Percentiles rank a stretch among this genome's conserved stretches.
These are phyloP conservation scores for Gelatoporia subvermispora DNA, from an alignment of 768 basidiomycete genomes.

Conservation along the genomic window DNA sequence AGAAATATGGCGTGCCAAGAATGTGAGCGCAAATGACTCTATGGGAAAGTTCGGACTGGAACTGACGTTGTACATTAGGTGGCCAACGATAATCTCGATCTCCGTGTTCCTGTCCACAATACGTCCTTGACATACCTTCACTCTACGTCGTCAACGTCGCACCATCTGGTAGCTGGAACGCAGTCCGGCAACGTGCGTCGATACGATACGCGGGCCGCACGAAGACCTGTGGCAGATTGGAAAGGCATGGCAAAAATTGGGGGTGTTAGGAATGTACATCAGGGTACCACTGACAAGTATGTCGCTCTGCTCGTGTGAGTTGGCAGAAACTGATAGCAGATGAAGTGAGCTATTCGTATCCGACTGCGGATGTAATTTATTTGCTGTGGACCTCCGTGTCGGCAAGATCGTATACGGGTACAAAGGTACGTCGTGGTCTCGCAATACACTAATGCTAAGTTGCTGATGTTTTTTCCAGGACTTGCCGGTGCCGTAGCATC, in stretches of 20 bases:
- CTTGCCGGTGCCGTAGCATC: slow-evolving; percentile 68
- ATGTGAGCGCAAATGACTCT: slow-evolving; percentile 38
- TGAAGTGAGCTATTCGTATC: slow-evolving; percentile 64
- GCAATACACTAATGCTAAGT: too few relatives aligned
- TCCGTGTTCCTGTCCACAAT: slow-evolving; percentile 77
- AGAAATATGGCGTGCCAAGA: slow-evolving; percentile 83
- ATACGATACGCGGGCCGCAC: slow-evolving; percentile 72
- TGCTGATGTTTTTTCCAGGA: slow-evolving; percentile 33
- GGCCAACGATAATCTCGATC: slow-evolving; percentile 66
- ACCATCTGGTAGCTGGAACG: slow-evolving; percentile 67
- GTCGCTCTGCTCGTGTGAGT: slow-evolving; percentile 18
- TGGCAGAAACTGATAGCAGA: background rate
- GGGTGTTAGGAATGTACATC: slow-evolving; percentile 55
- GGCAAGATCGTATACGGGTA: slow-evolving; percentile 63
- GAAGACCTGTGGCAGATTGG: slow-evolving; percentile 68
- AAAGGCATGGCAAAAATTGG: slow-evolving; percentile 52
- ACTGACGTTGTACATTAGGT: slow-evolving; percentile 35
- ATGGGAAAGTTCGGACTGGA: background rate
- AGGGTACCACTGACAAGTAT: slow-evolving; percentile 61
- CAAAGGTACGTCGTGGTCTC: slow-evolving; percentile 41
- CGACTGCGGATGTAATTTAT: slow-evolving; percentile 61
- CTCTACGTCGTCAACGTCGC: slow-evolving; percentile 28
- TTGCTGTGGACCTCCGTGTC: slow-evolving; percentile 63
- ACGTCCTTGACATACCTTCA: slow-evolving; percentile 60
- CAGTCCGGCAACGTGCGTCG: slow-evolving; percentile 66